Conservation (phyloP, 108 stramenopile genomes). For the Stephanodiscus triporus region DNA sequence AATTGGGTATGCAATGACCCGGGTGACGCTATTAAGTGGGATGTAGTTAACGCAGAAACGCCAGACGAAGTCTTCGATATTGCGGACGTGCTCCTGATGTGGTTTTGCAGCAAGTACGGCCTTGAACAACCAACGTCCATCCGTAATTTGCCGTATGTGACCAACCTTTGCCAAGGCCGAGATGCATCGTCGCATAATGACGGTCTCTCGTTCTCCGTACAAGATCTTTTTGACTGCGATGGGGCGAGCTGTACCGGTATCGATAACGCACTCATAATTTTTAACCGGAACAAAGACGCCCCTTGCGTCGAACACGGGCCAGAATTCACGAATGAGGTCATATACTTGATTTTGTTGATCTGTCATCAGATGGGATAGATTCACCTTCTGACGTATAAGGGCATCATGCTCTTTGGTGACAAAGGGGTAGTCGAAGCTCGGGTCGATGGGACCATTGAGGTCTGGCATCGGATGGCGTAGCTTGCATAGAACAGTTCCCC, state of each 20-base stretch:
- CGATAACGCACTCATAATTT: background rate
- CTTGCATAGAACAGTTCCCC: background rate
- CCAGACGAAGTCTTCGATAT: slow-evolving; percentile 6
- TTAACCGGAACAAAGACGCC: background rate
- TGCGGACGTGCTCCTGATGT: background rate
- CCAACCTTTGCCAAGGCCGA: background rate
- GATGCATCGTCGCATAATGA: background rate
- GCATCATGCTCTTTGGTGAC: background rate
- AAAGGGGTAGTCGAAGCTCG: background rate
- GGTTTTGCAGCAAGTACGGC: background rate
- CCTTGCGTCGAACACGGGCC: background rate
- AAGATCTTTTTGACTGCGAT: background rate
- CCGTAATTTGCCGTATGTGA: background rate
- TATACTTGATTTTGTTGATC: background rate
- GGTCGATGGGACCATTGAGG: background rate
- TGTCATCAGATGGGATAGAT: background rate
- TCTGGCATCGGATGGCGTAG: background rate
- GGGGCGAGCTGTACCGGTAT: background rate
- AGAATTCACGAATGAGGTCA: background rate
- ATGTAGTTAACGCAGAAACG: background rate
- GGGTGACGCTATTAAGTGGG: too few relatives aligned
- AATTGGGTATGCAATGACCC: background rate
- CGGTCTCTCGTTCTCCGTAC: background rate
- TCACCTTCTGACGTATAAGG: background rate
- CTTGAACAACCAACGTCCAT: slow-evolving; percentile 5